Base-by-base conservation (phyloP, 768 basidiomycete species). In the Rickenella mellea region DNA sequence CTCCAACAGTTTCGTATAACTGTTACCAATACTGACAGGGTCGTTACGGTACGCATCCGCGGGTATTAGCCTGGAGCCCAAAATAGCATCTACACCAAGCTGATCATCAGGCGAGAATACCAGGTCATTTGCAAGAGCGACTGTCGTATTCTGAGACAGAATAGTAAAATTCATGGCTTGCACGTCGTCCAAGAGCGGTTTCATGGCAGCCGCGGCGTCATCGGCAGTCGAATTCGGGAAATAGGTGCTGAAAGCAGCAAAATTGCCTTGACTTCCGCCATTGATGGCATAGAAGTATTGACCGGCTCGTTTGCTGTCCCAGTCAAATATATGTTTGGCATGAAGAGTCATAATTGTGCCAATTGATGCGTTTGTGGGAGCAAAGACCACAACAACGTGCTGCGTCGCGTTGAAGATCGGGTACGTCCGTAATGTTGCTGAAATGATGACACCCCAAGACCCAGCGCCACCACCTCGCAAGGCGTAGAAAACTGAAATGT, bases 381-480 rank as follows among this genome's bases (percentile, higher is more conserved):
- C 44, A 9, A 35, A 11, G 44, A 62, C 46, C 17, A 32, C 27
- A 9, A 55, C 39, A 11, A 37, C 24, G 27, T 56, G 46, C 12
- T 3, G 19, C 15, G 26, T 41, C 9, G 40, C 52, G 20, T 58
- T 51, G 48, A 66, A 65, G 24, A 56, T 62, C 6, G 63, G 60
- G 53, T 50, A 61, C 0, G 61, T 60, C 22, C 51, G 53, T 51
- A 64, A 48, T 5, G 64, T 66, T 0, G 60, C 59, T 19, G 60
- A 58, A 20, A 63, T 49, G 30, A 66, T 56, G n/a, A 66, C 55
- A 17, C 63, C 65, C 64, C 61, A 67, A 27, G 56, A 61, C 7
- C 65, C 65, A 2, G 44, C 44, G n/a, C 48, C 48, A n/a, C 48
- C 49, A 9, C 51, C 51, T 4, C 51, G 44, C 20, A 55, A 11